phyloP scores from a whole-genome alignment of 2,329 filamentous ascomycete species.

The Penicillium sp. region DNA sequence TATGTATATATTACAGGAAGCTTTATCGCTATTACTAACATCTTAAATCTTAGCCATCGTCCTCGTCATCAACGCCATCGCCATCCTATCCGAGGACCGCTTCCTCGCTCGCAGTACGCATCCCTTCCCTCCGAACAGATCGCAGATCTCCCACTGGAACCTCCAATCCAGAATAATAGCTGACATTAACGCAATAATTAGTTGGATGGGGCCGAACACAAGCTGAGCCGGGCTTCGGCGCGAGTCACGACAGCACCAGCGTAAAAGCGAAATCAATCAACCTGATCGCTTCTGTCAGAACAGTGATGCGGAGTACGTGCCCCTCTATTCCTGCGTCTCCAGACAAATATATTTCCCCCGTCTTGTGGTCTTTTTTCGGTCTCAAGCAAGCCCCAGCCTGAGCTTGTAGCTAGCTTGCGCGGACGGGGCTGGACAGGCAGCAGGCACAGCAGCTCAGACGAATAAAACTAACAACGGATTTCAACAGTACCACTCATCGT shows the following conservation, averaged over 20 bases:
- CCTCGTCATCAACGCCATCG: slow-evolving; percentile 90
- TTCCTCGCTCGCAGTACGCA: slow-evolving; percentile 76
- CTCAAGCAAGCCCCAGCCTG: background rate
- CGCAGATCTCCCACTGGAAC: background rate
- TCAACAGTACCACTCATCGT: slow-evolving; percentile 75
- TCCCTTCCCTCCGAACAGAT: slow-evolving; percentile 2
- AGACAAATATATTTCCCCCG: background rate
- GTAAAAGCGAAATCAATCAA: slow-evolving; percentile 86
- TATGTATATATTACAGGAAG: slow-evolving; percentile 32
- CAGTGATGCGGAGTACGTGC: slow-evolving; percentile 83
- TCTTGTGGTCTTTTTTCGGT: no score
- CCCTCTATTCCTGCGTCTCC: background rate
- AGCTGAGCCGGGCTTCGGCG: slow-evolving; percentile 75
- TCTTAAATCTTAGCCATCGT: slow-evolving; percentile 61
- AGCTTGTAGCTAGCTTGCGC: background rate
- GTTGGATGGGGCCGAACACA: slow-evolving; percentile 73
- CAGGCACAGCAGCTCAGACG: background rate
- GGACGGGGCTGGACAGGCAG: background rate
- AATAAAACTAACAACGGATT: slow-evolving; percentile 7
- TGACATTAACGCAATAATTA: slow-evolving; percentile 38
- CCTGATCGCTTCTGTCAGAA: slow-evolving; percentile 85
- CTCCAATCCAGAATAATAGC: background rate
- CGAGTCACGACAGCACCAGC: slow-evolving; percentile 69
- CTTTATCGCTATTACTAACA: slow-evolving; percentile 5
- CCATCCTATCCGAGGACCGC: slow-evolving; percentile 90